A percentile compares a stretch with the other conserved stretches of the same genome.
Evolutionary conservation across 2,329 filamentous ascomycete species (phyloP).

Genomic region (Hymenotorrendiella dingleyae): DNA sequence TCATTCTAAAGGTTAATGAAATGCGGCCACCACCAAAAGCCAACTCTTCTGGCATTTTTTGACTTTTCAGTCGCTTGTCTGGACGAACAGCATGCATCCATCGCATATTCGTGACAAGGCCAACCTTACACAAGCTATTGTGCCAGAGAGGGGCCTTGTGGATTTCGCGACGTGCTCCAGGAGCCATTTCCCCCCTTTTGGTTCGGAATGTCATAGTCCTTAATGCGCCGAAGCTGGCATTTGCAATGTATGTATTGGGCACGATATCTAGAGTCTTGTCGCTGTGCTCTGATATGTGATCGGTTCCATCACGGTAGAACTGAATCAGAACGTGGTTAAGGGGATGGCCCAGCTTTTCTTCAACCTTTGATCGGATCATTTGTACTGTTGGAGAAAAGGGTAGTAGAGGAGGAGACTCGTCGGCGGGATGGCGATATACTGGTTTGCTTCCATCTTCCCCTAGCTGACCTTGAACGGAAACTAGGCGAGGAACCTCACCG

Average conservation of each 20-base stretch:
- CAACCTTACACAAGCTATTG: slow-evolving; percentile 82
- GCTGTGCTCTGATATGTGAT: slow-evolving; percentile 94
- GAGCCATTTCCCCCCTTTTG: slow-evolving; percentile 52
- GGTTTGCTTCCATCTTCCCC: slow-evolving; percentile 67
- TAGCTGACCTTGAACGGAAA: slow-evolving; percentile 78
- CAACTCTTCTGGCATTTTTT: slow-evolving; percentile 65
- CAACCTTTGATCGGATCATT: slow-evolving; percentile 60
- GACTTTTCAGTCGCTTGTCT: slow-evolving; percentile 66
- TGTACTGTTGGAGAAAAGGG: slow-evolving; percentile 71
- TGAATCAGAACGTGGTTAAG: slow-evolving; percentile 93
- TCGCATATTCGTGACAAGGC: slow-evolving; percentile 70
- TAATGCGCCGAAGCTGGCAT: slow-evolving; percentile 88
- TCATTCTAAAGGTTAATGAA: slow-evolving; percentile 83
- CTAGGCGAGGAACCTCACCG: slow-evolving; percentile 83
- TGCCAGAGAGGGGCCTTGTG: slow-evolving; percentile 72
- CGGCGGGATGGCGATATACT: slow-evolving; percentile 90
- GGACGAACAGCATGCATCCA: slow-evolving; percentile 92
- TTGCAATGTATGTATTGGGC: slow-evolving; percentile 76
- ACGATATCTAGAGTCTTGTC: slow-evolving; percentile 95
- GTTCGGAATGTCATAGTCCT: slow-evolving; percentile 85
- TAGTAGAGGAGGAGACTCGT: slow-evolving; percentile 73
- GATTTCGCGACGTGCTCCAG: slow-evolving; percentile 19
- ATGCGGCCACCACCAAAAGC: slow-evolving; percentile 74
- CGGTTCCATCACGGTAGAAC: slow-evolving; percentile 79
- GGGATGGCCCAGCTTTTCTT: slow-evolving; percentile 67